phyloP scores from a whole-genome alignment of 2,329 filamentous ascomycete species.

The Diaporthe citrichinensis region DNA sequence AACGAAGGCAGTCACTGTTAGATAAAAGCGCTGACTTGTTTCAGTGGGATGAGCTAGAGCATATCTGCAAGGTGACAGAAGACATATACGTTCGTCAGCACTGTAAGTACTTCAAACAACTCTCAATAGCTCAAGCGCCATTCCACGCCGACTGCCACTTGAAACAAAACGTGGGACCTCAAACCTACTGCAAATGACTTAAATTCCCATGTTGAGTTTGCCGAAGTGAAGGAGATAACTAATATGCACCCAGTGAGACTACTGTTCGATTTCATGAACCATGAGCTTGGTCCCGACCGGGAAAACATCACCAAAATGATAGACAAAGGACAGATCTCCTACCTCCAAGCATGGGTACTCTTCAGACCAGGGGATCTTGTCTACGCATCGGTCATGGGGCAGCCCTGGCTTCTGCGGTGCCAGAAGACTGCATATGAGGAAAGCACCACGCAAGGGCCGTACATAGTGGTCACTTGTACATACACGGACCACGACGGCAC shows the following conservation, averaged over 20 bases:
- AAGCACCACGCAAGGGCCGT: neutral
- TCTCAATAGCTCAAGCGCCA: neutral
- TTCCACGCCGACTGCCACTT: neutral
- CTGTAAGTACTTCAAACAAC: neutral
- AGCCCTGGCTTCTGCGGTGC: slow-evolving; percentile 2
- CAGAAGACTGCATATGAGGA: slow-evolving; percentile 11
- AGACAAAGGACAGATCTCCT: neutral
- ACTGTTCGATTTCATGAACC: slow-evolving; percentile 6
- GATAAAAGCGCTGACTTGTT: neutral
- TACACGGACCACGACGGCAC: slow-evolving; percentile 15
- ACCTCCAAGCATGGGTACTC: neutral
- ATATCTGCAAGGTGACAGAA: neutral
- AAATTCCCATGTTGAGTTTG: neutral
- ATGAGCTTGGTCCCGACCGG: slow-evolving; percentile 1
- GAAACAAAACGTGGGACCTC: no score
- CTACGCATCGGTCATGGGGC: neutral
- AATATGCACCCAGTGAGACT: neutral
- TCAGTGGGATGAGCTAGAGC: slow-evolving; percentile 8
- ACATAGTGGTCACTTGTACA: neutral
- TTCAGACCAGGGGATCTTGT: slow-evolving; percentile 14
- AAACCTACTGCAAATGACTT: neutral
- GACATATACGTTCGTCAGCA: slow-evolving; percentile 2
- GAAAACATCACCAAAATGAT: neutral
- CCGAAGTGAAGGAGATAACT: neutral
- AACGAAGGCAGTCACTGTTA: neutral